Base-by-base conservation (phyloP, 805 yeast species). In the Candida tibetensis region DNA sequence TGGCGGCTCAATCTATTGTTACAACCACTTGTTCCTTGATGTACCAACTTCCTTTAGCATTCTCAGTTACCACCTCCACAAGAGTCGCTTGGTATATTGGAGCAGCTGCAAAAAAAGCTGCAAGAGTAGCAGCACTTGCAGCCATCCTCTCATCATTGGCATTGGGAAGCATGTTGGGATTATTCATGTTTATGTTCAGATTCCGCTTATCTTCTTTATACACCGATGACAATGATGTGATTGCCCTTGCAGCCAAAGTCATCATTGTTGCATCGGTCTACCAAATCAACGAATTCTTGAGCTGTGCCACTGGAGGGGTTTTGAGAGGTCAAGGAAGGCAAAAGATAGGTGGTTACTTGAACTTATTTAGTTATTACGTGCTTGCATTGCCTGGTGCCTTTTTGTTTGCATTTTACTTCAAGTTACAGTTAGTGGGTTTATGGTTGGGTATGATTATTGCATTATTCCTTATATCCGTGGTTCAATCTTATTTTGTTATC, bases 41-140 rank as follows among this genome's bases (percentile, higher is more conserved):
- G 15, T 85, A 82, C 55, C 93, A 85, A 57, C 64, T 84, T 4
- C 90, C 90, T 16, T 82, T 85, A 54, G 87, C 89, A 12, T 72
- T 83, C 27, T 78, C 86, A 6, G 81, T 85, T 38, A 85, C 90
- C 3, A 76, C 85, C 0, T 79, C 88, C 9, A 83, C 91, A 1
- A 72, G 91, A 58, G 75, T 84, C 15, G 91, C 91, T 4, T 82
- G 85, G 70, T 81, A 70, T 45, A 72, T 85, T 39, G 93, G 93
- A 17, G 85, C 87, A 1, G 81, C 73, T 7, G 57, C 72, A 9
- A 63, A 68, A 37, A 58, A 55, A 28, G 59, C 73, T 4, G 66
- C 72, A 2, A 47, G 44, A 18, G 49, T 53, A 1, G 63, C 78
- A 0, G 49, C 69, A 5, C 51, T 49, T n/a, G 66, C 72, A 0